Evolutionary conservation across 2,329 filamentous ascomycete species (phyloP).

Genomic region (Penicillium janthinellum): DNA sequence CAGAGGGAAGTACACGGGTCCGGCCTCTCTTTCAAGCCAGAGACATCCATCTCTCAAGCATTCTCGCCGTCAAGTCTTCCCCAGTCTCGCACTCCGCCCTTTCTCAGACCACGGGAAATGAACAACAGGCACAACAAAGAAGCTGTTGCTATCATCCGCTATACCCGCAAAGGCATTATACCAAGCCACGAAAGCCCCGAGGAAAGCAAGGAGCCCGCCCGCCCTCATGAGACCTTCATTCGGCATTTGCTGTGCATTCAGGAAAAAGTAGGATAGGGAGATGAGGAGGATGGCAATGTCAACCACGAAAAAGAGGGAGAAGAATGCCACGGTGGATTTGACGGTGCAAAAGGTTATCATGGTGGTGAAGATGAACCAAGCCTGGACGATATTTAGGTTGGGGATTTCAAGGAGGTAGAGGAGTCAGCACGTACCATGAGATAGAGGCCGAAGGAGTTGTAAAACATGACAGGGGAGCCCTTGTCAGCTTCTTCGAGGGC

Average conservation of each 20-base stretch:
- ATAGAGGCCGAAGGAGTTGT: slow-evolving; percentile 68
- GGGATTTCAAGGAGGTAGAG: not conserved
- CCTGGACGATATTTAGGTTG: slow-evolving; percentile 31
- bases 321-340: slow-evolving; percentile 74
- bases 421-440: slow-evolving; percentile 51
- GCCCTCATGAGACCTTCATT: slow-evolving; percentile 37
- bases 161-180: slow-evolving; percentile 59
- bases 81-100: slow-evolving; percentile 2
- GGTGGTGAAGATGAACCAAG: slow-evolving; percentile 82
- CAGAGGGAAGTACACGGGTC: not conserved
- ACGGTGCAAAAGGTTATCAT: slow-evolving; percentile 71
- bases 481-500: slow-evolving; percentile 41
- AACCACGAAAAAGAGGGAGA: slow-evolving; percentile 71
- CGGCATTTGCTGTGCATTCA: slow-evolving; percentile 9
- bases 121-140: slow-evolving; percentile 27
- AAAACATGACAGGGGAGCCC: slow-evolving; percentile 44
- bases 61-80: not conserved
- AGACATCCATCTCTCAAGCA: not conserved
- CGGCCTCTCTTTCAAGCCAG: not conserved
- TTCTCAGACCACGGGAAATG: slow-evolving; percentile 31
- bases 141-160: slow-evolving; percentile 53
- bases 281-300: slow-evolving; percentile 73
- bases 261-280: slow-evolving; percentile 61
- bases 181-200: slow-evolving; percentile 58
- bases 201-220: slow-evolving; percentile 55